Evolutionary conservation across 495 filamentous ascomycete species (phyloP).

Genomic region (Penicilliopsis zonata): DNA sequence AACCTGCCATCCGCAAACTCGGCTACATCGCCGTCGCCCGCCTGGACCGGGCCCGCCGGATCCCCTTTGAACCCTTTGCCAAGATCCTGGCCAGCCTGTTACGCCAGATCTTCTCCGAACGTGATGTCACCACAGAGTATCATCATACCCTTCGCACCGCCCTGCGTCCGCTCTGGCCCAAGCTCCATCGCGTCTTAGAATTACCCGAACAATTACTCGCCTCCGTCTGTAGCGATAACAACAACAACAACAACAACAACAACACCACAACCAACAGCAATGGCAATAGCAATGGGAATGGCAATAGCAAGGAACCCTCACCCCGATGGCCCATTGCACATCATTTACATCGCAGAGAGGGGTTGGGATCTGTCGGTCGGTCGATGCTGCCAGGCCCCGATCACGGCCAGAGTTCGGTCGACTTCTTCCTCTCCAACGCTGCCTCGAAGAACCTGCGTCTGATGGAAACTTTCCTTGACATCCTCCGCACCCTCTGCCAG

Average conservation of each 20-base stretch:
- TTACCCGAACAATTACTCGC: conserved; percentile 64
- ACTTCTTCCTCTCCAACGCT: conserved; percentile 57
- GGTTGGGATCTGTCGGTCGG: conserved; percentile 23
- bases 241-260: no score
- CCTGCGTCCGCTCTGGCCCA: conserved; percentile 65
- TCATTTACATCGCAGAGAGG: conserved; percentile 17
- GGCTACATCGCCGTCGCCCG: conserved; percentile 79
- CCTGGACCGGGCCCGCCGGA: conserved; percentile 68
- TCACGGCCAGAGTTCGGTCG: conserved; percentile 45
- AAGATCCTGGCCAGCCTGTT: conserved; percentile 72
- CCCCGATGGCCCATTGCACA: conserved; percentile 18
- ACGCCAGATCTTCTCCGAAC: conserved; percentile 84
- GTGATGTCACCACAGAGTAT: conserved; percentile 71
- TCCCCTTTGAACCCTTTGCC: conserved; percentile 74
- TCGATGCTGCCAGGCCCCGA: conserved; percentile 20
- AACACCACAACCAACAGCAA: no score
- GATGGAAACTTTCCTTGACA: conserved; percentile 73
- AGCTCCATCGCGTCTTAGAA: conserved; percentile 63
- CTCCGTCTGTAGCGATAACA: no score
- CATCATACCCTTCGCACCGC: conserved; percentile 63
- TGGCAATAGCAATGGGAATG: no score
- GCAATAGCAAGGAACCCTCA: conserved; percentile 25
- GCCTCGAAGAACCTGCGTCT: conserved; percentile 65
- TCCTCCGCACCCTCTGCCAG: conserved; percentile 64
- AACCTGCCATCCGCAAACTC: conserved; percentile 55